Base-by-base conservation (phyloP, 495 filamentous ascomycete species). In the Elaphomyces granulatus region DNA sequence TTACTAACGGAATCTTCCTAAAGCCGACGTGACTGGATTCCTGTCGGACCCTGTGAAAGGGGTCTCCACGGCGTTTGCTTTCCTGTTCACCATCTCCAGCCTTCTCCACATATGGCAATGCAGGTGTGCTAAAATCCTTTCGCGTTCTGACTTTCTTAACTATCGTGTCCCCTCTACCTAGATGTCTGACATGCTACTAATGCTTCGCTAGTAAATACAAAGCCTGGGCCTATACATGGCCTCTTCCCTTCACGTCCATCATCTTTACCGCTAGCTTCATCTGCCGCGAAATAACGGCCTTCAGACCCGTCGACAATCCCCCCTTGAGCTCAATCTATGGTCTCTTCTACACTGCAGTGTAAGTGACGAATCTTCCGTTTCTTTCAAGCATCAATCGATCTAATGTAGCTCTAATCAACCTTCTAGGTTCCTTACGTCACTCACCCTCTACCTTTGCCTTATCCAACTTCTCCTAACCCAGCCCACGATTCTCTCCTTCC, bases 281-380 rank as follows among this genome's bases (percentile, higher is more conserved):
- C 8, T 35, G 33, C 14, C 33, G 33, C 1, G 33, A 35, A 3
- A 16, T 16, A 8, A 17, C 8, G 19, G 33, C 33, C 8, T 8
- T n/a, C n/a, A n/a, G n/a, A n/a, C n/a, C n/a, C n/a, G n/a, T n/a
- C n/a, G n/a, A n/a, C n/a, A n/a, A n/a, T n/a, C n/a, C n/a, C n/a
- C n/a, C n/a, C n/a, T n/a, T n/a, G n/a, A n/a, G n/a, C n/a, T n/a
- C n/a, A n/a, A n/a, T n/a, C n/a, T n/a, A n/a, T n/a, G n/a, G n/a
- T n/a, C n/a, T n/a, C n/a, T n/a, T 35, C 14, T 35, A 35, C 4
- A 35, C 33, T 35, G 33, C 33, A 35, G 19, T 35, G 33, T 17
- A 35, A 17, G 33, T n/a, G n/a, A n/a, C n/a, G n/a, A n/a, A n/a
- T n/a, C n/a, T n/a, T n/a, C n/a, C n/a, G n/a, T n/a, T n/a, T n/a